Base-by-base conservation (phyloP, 306 rosid species). In the Castanea mollissima region DNA sequence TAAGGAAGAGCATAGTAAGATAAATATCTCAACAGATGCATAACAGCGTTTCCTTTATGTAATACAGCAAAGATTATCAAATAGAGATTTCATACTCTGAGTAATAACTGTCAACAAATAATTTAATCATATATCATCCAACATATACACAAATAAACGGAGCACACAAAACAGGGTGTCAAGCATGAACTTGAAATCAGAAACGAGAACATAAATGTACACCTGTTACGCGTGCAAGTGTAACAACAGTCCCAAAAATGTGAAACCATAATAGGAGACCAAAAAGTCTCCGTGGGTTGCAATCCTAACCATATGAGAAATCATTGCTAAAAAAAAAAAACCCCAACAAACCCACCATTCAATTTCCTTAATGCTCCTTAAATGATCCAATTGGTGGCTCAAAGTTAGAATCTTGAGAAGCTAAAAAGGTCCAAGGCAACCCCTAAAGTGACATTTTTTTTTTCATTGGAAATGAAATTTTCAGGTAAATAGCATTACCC, bases 1-100 rank as follows among this genome's bases (percentile, higher is more conserved):
- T 87, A 63, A 73, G 4, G 57, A 85, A 18, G 74, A 80, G 87
- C 41, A 62, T 34, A 77, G 81, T 21, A 69, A 73, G 78, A 69
- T n/a, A 76, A 73, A 77, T 16, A 51, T 23, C 57, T 59, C 29
- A 65, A 18, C 10, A 82, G 35, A 79, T 34, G 23, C 35, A 82
- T 56, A 20, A 65, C 19, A 35, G 27, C 21, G 69, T 57, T 55
- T 38, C 55, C 79, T 19, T 54, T 18, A 49, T 25, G 27, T 11
- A 13, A 13, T 29, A 41, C 23, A 34, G 38, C 72, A 70, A 52
- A 44, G 10, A 62, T 52, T 49, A 71, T 29, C 32, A 70, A 52
- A 70, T 16, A 54, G 31, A 51, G 77, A 77, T 32, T 58, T n/a
- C 65, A 23, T 54, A 80, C 6, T 19, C 34, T 7, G 41, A 29